Percentiles rank a stretch among this genome's conserved stretches.
Evolutionary conservation across 129 eudicot genomes (phyloP).

Genomic region (Chrysanthemum makinoi): DNA sequence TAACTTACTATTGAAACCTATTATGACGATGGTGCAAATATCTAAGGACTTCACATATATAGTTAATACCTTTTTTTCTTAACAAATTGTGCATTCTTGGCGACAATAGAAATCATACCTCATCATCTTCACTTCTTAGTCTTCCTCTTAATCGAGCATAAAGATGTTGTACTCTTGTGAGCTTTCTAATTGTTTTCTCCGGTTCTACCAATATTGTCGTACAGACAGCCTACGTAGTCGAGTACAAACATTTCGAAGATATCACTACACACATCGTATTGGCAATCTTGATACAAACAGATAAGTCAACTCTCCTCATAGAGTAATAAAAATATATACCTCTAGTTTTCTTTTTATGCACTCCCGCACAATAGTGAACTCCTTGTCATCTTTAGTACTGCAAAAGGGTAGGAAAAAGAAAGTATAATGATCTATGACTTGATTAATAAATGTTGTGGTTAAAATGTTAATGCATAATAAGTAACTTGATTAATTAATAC

Average conservation of each 20-base stretch:
- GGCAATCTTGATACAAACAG: slow-evolving; percentile 12
- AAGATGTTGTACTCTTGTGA: slow-evolving; percentile 91
- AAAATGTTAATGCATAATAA: not conserved
- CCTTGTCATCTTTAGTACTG: slow-evolving; percentile 82
- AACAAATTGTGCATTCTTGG: not conserved
- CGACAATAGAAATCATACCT: slow-evolving; percentile 42
- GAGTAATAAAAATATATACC: slow-evolving; percentile 40
- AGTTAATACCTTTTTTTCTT: slow-evolving; percentile 1
- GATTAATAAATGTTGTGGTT: not conserved
- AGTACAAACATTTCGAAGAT: slow-evolving; percentile 1
- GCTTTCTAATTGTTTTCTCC: slow-evolving; percentile 72
- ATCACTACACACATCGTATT: not conserved
- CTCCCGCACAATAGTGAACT: slow-evolving; percentile 84
- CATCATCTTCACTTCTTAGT: slow-evolving; percentile 86
- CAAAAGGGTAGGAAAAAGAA: slow-evolving; percentile 24
- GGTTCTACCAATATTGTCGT: slow-evolving; percentile 61
- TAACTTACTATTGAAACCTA: too few relatives aligned
- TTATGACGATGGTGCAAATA: too few relatives aligned
- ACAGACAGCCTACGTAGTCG: slow-evolving; percentile 58
- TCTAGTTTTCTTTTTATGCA: slow-evolving; percentile 73
- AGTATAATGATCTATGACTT: not conserved
- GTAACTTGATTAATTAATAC: too few relatives aligned
- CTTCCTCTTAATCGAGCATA: slow-evolving; percentile 74
- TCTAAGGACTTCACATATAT: not conserved
- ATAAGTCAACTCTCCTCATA: not conserved